Evolutionary conservation across 805 yeast species (phyloP).

Genomic region (Spathaspora boniae): DNA sequence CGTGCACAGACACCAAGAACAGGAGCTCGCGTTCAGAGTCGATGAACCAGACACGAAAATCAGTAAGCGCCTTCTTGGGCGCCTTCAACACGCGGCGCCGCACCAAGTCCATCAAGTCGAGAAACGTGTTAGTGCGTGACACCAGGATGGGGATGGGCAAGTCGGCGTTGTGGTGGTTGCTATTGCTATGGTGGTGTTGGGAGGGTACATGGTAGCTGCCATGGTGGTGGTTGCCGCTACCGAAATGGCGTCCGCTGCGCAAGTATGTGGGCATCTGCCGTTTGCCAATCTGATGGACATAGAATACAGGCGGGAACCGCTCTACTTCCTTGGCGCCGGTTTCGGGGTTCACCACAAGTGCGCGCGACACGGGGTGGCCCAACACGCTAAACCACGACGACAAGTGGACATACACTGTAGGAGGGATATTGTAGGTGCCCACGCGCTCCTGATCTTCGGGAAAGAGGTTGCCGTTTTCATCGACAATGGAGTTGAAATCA

Average conservation of each 20-base stretch:
- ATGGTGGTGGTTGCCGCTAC: conserved; percentile 6
- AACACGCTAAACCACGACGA: conserved; percentile 53
- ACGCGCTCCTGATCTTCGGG: conserved; percentile 15
- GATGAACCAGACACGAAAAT: conserved; percentile 38
- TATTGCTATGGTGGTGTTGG: conserved; percentile 4
- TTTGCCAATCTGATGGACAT: conserved; percentile 30
- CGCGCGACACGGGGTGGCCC: conserved; percentile 33
- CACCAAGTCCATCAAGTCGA: conserved; percentile 27
- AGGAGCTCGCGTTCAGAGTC: conserved; percentile 23
- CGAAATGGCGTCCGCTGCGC: conserved; percentile 7
- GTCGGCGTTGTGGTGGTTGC: conserved; percentile 5
- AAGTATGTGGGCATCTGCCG: conserved; percentile 7
- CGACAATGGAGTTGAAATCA: conserved; percentile 43
- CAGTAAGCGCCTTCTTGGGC: conserved; percentile 12
- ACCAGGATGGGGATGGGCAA: conserved; percentile 15
- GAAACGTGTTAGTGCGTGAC: conserved; percentile 34
- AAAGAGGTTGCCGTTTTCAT: conserved; percentile 42
- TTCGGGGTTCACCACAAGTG: conserved; percentile 20
- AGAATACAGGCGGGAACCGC: conserved; percentile 33
- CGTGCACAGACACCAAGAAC: conserved; percentile 18
- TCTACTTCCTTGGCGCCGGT: conserved; percentile 31
- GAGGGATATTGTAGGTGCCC: conserved; percentile 30
- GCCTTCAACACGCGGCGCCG: conserved; percentile 19
- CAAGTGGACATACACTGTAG: conserved; percentile 42
- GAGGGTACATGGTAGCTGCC: too few species aligned